Evolutionary conservation across 176 grass and related monocot species (phyloP).

Genomic region (maize (Zea mays)): Zm-B73-REFERENCE-NAM-5.0 NC_050105.1:148913001-148913500

Average conservation of each 20-base stretch:
- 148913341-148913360: conserved; percentile 67
- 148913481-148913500: conserved; percentile 85
- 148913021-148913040: neutral
- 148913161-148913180: conserved; percentile 82
- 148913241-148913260: neutral
- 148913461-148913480: conserved; percentile 96
- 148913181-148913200: conserved; percentile 75
- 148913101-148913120: conserved; percentile 80
- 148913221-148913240: neutral
- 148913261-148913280: conserved; percentile 50
- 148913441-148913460: conserved; percentile 37
- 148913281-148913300: conserved; percentile 63
- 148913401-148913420: neutral
- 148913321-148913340: conserved; percentile 76
- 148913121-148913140: conserved; percentile 66
- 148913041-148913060: neutral
- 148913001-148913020: neutral
- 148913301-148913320: conserved; percentile 88
- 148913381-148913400: neutral
- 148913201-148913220: neutral
- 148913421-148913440: conserved; percentile 8
- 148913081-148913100: conserved; percentile 56
- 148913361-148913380: conserved; percentile 59
- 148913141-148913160: conserved; percentile 82
- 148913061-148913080: neutral